These are phyloP conservation scores for Phellinidium pouzarii DNA, from an alignment of 1,284 basidiomycete species.

Conservation along the genomic window DNA sequence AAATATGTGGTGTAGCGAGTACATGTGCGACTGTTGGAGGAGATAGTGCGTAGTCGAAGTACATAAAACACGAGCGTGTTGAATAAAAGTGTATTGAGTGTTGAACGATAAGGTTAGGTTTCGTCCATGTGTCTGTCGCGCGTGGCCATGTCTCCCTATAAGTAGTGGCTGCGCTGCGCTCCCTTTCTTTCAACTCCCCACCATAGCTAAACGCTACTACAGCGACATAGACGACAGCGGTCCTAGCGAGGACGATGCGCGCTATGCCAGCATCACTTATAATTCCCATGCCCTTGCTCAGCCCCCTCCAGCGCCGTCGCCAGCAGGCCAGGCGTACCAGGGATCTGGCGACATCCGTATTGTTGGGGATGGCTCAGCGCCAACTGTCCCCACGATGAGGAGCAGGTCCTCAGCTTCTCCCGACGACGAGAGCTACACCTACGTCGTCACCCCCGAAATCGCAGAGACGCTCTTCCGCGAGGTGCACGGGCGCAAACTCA, in stretches of 20 bases:
- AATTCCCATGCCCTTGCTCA: not conserved
- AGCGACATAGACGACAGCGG: constrained; percentile 14
- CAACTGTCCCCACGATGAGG: not conserved
- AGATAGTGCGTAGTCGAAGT: not conserved
- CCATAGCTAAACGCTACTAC: constrained; percentile 15
- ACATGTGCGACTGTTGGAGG: not conserved
- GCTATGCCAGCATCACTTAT: constrained; percentile 15
- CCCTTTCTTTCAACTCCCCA: not conserved
- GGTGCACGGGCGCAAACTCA: constrained; percentile 20
- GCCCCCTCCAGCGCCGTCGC: not conserved
- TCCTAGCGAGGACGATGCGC: constrained; percentile 17
- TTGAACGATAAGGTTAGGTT: constrained; percentile 10
- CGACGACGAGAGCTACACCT: constrained; percentile 17
- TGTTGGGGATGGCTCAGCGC: not conserved
- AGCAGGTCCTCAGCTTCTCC: not conserved
- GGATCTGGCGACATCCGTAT: not conserved
- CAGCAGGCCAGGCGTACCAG: not conserved
- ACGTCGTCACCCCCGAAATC: constrained; percentile 19
- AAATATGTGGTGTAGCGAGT: constrained; percentile 36
- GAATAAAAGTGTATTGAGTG: not conserved
- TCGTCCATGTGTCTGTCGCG: not conserved
- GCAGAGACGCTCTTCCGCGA: constrained; percentile 19
- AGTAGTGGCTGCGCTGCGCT: not conserved
- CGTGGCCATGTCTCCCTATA: not conserved
- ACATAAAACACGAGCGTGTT: not conserved